Conservation (phyloP, 2,329 filamentous ascomycete genomes). For the Karstenula rhodostoma region DNA sequence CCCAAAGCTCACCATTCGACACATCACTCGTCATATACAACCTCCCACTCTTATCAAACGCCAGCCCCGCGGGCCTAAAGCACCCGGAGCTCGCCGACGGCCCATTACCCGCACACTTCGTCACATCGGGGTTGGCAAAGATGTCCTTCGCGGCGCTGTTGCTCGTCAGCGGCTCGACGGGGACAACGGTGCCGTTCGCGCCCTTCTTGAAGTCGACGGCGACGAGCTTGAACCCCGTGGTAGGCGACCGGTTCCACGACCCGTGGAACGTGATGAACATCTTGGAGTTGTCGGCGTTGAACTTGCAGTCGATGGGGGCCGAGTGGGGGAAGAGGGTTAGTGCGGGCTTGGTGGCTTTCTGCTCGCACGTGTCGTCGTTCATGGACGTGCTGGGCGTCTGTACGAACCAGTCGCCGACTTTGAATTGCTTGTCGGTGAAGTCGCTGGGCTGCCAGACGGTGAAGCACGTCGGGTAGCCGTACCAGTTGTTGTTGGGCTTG, state of each 20-base stretch:
- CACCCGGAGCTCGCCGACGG: slow-evolving; percentile 53
- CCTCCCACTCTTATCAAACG: slow-evolving; percentile 57
- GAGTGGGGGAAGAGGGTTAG: slow-evolving; percentile 71
- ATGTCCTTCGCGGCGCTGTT: slow-evolving; percentile 61
- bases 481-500: slow-evolving; percentile 61
- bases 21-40: slow-evolving; percentile 68
- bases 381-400: slow-evolving; percentile 47
- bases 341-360: slow-evolving; percentile 51
- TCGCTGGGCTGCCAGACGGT: slow-evolving; percentile 67
- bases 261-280: slow-evolving; percentile 77
- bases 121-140: slow-evolving; percentile 62
- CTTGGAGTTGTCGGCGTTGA: slow-evolving; percentile 62
- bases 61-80: slow-evolving; percentile 69
- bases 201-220: slow-evolving; percentile 54
- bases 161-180: slow-evolving; percentile 55
- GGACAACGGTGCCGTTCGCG: slow-evolving; percentile 48
- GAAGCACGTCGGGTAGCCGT: slow-evolving; percentile 76
- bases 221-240: slow-evolving; percentile 60
- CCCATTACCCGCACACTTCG: slow-evolving; percentile 58
- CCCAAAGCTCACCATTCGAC: slow-evolving; percentile 41
- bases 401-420: slow-evolving; percentile 52
- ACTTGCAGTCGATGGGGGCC: slow-evolving; percentile 75
- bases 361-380: slow-evolving; percentile 57
- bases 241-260: slow-evolving; percentile 65
- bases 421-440: slow-evolving; percentile 59